phyloP scores from a whole-genome alignment of 2,329 filamentous ascomycete genomes.

The Botrytis cinerea region DNA sequence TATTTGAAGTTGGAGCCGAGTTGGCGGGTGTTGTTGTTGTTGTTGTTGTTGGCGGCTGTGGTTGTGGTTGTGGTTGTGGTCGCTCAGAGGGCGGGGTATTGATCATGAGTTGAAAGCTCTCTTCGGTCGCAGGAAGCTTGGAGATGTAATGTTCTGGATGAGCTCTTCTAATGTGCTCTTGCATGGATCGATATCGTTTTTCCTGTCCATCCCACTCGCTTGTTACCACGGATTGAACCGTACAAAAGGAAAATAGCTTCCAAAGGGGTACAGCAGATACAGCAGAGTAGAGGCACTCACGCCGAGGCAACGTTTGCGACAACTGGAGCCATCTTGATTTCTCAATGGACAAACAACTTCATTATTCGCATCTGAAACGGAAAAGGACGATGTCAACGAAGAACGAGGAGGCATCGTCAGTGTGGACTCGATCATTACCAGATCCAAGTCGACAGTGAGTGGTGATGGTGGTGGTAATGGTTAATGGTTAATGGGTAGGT shows the following conservation, averaged over 20 bases:
- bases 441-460: not conserved
- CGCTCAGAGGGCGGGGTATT: constrained; percentile 58
- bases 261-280: constrained; percentile 36
- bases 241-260: constrained; percentile 36
- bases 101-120: constrained; percentile 67
- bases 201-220: constrained; percentile 58
- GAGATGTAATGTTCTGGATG: constrained; percentile 97
- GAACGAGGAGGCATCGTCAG: constrained; percentile 80
- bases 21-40: not conserved
- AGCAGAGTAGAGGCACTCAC: constrained; percentile 64
- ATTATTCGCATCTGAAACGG: constrained; percentile 87
- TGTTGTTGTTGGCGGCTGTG: not conserved
- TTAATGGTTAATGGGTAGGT: not conserved
- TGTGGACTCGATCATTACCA: constrained; percentile 59
- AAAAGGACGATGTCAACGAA: constrained; percentile 85
- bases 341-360: constrained; percentile 95
- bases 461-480: not conserved
- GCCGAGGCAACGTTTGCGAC: constrained; percentile 95
- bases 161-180: constrained; percentile 96
- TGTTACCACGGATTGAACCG: constrained; percentile 42
- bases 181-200: constrained; percentile 97
- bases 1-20: constrained; percentile 37
- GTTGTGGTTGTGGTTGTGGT: constrained; percentile 32
- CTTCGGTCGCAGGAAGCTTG: constrained; percentile 95
- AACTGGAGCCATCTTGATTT: constrained; percentile 95